Base-by-base conservation (phyloP, 2,329 filamentous ascomycete species). In the Nothophaeocryptopus gaeumannii region DNA sequence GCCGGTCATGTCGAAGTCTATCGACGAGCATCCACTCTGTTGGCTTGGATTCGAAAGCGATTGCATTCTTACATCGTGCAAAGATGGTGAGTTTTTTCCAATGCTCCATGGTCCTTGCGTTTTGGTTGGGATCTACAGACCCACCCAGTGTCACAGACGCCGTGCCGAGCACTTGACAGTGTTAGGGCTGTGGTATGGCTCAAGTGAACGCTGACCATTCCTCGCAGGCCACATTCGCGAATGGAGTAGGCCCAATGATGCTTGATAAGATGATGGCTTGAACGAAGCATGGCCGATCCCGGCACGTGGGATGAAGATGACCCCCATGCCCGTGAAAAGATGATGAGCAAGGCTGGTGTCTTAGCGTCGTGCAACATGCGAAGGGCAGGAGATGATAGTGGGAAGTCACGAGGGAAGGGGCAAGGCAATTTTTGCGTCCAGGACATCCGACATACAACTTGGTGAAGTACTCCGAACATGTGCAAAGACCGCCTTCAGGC, bases 41-140 rank as follows among this genome's bases (percentile, higher is more conserved):
- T 96, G 91, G 86, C 72, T 99, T 34, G 88, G 85, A n/a, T 99
- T 99, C 63, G 91, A 92, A 47, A 86, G 96, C 67, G 85, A 95
- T 62, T 86, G 86, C 56, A 96, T 99, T 59, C 84, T 97, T 64
- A 96, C 90, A 32, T 89, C 89, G 59, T 96, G 90, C 72, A 87
- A 89, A 66, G 88, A 85, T 72, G 92, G 92, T 95, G 75, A 70
- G 85, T 49, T 76, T 39, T 38, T 42, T 39, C 38, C 11, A 16
- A 35, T 31, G 46, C 15, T 53, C 31, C 30, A 30, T 26, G 20
- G 30, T 49, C 45, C 30, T 33, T 31, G 29, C 11, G 16, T 44
- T 35, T 54, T 51, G 34, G 50, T 58, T 54, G 52, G 47, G 52
- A 53, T 40, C 5, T 30, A 15, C 13, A 12, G 48, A 52, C 44